Base-by-base conservation (phyloP, 495 filamentous ascomycete species). In the Penicillium ochrochloron region DNA sequence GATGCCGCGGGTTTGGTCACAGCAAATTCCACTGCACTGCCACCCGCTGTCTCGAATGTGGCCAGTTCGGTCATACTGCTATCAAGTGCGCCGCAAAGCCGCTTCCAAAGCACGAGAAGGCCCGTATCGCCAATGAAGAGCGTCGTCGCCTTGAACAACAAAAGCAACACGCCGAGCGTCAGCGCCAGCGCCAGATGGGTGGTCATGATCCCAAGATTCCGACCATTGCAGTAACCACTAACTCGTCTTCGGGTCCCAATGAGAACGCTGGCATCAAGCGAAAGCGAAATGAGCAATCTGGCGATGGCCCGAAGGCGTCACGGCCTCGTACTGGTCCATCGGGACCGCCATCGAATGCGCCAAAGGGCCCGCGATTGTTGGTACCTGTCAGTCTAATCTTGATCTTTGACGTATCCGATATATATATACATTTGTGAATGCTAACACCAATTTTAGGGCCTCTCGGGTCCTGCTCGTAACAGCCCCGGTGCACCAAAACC, bases 191-290 rank as follows among this genome's bases (percentile, higher is more conserved):
- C 52, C 82, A 85, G 51, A 68, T 82, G 23, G 80, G 76, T 27
- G 74, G 73, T 2, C 81, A 84, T 66, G 78, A 84, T 66, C 78
- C 75, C 15, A 78, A 80, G 50, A 74, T 85, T 23, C 83, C 83
- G 7, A 59, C 70, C 9, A 72, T 85, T 53, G 73, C 76, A 48
- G 71, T 76, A 10, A 76, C 76, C n/a, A 67, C 56, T 29, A 62
- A 64, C 14, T 33, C 68, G 25, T 61, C 66, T 10, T 21, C 37
- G 14, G 63, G 67, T 23, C 17, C 35, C 39, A 62, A 55, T 37
- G 60, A 64, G 48, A 63, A 34, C 63, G 51, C 73, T n/a, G 63
- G 61, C 21, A 69, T 64, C 54, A 85, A 85, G 65, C 78, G 83
- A 37, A 84, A 81, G 60, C 75, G 82, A 19, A 70, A 67, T 7